These are phyloP conservation scores for Exserohilum turcica DNA, from an alignment of 2,329 filamentous ascomycete genomes.

Conservation along the genomic window DNA sequence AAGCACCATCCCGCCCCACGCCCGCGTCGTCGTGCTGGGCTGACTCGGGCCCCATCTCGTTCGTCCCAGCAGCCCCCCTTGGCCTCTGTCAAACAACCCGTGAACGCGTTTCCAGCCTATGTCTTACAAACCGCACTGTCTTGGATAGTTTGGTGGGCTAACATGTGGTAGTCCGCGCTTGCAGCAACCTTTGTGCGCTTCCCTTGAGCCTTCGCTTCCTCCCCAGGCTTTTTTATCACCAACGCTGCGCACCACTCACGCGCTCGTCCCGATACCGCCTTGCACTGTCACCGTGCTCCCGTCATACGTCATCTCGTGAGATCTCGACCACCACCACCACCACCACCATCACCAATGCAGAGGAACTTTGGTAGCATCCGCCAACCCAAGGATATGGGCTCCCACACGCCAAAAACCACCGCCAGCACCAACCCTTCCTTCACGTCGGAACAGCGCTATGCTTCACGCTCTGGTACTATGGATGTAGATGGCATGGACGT, in stretches of 20 bases:
- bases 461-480: slow-evolving; percentile 22
- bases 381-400: slow-evolving; percentile 36
- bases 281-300: slow-evolving; percentile 18
- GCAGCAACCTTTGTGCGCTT: slow-evolving; percentile 36
- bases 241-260: slow-evolving; percentile 24
- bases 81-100: slow-evolving; percentile 41
- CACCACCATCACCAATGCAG: slow-evolving; percentile 20
- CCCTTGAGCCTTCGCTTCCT: slow-evolving; percentile 37
- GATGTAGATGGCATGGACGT: slow-evolving; percentile 24
- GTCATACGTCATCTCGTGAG: slow-evolving; percentile 32
- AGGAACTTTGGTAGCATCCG: slow-evolving; percentile 28
- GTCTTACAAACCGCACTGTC: slow-evolving; percentile 45
- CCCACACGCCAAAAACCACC: slow-evolving; percentile 38
- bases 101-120: slow-evolving; percentile 48
- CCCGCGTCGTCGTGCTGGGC: slow-evolving; percentile 35
- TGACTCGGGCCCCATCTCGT: slow-evolving; percentile 41
- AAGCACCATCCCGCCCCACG: slow-evolving; percentile 29
- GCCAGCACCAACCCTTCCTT: slow-evolving; percentile 33
- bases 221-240: slow-evolving; percentile 29
- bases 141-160: slow-evolving; percentile 46
- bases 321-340: slow-evolving; percentile 19
- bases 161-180: slow-evolving; percentile 45
- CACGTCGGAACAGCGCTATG: slow-evolving; percentile 23
- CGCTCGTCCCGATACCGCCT: slow-evolving; percentile 18
- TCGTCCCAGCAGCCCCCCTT: slow-evolving; percentile 39